Percentiles rank a stretch among this genome's conserved stretches.
Conservation (phyloP, 768 basidiomycete genomes). For the Hygrocybe coccinea region DNA sequence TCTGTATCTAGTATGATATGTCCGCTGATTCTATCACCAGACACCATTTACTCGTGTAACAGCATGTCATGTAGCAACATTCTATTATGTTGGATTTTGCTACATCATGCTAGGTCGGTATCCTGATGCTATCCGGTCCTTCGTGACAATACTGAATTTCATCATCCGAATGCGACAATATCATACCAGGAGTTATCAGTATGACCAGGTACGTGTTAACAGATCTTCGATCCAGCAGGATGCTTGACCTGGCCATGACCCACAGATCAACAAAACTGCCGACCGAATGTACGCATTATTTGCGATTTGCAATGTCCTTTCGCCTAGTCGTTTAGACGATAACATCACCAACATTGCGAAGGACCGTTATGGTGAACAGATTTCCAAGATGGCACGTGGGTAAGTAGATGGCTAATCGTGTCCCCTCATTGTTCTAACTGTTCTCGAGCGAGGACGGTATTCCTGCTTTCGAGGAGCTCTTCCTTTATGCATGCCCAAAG, state of each 20-base stretch:
- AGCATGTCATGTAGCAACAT: slow-evolving; percentile 92
- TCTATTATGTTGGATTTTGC: slow-evolving; percentile 96
- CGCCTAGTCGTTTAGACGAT: slow-evolving; percentile 89
- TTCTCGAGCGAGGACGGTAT: slow-evolving; percentile 59
- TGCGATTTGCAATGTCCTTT: slow-evolving; percentile 88
- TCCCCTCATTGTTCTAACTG: slow-evolving; percentile 1
- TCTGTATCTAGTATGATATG: not conserved
- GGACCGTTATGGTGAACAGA: slow-evolving; percentile 91
- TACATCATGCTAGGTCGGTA: slow-evolving; percentile 94
- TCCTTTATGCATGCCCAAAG: slow-evolving; percentile 91
- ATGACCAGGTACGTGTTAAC: slow-evolving; percentile 66
- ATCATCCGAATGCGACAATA: slow-evolving; percentile 95
- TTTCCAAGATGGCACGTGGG: slow-evolving; percentile 78
- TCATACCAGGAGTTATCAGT: slow-evolving; percentile 94
- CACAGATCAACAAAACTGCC: slow-evolving; percentile 91
- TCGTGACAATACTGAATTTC: slow-evolving; percentile 90
- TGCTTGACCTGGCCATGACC: not conserved
- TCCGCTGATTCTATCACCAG: slow-evolving; percentile 30
- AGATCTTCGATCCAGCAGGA: not conserved
- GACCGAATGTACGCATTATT: slow-evolving; percentile 97
- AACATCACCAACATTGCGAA: slow-evolving; percentile 90
- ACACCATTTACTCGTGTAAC: slow-evolving; percentile 91
- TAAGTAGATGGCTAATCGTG: slow-evolving; percentile 17
- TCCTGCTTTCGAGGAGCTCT: slow-evolving; percentile 85
- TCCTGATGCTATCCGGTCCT: slow-evolving; percentile 91